Evolutionary conservation across 176 grass and related monocot species (phyloP), one percentile per base, ranked within the genome.

Genomic region (Calamus simplicifolius): DNA sequence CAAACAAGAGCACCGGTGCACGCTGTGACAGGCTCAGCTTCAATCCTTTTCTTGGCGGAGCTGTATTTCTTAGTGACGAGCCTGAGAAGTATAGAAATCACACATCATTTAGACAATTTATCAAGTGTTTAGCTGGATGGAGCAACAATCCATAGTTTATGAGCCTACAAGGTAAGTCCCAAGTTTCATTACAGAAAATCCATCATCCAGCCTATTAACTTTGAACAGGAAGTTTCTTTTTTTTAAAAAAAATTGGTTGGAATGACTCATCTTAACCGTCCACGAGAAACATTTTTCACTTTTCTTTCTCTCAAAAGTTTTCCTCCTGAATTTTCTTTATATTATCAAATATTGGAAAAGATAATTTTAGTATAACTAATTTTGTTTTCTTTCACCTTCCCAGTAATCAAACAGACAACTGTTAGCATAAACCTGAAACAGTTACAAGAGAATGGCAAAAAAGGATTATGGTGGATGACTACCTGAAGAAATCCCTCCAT

Each of bases 401-500:
- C 30, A 49, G 49, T 19, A 75, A 50, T 8, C 35, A 29, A 51
- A 68, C 38, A 61, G 66, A 23, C 5, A 49, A 43, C 35, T 43
- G 12, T 43, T 13, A 43, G 31, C 21, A 27, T 54, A 26, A 7
- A 15, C 29, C 21, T 53, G 61, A 59, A 35, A 60, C 26, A 58
- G 51, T n/a, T 73, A 49, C 49, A 35, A 64, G 12, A 54, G 25
- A 27, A 10, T 52, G 25, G 4, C 16, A 10, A 25, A 27, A 49
- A 63, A 56, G 26, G n/a, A 52, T 5, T 29, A 56, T 55, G 6
- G 1, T 3, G 31, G 13, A 43, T 53, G 27, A 15, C 49, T 81
- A 97, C 93, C 93, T 91, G 87, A 97, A 97, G 72, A 97, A 97
- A 83, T 97, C 93, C 85, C 93, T 82, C 93, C 87, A 85, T 69